These are phyloP conservation scores for Polygonum aviculare DNA, from an alignment of 148 eudicot species.

Conservation along the genomic window DNA sequence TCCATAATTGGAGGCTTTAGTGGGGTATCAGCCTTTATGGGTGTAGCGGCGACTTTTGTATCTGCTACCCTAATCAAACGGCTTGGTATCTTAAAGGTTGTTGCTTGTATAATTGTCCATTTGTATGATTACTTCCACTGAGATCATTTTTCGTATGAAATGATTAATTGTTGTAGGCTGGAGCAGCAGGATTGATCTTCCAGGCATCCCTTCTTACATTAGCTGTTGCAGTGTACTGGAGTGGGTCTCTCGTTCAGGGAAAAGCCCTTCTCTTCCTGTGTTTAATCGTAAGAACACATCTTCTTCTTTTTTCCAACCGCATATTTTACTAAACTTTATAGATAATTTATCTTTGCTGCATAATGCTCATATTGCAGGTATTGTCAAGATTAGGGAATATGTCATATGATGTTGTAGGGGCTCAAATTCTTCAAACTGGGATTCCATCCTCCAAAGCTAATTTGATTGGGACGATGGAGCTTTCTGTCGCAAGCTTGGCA, in stretches of 20 bases:
- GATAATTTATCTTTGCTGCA: neutral
- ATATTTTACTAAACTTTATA: neutral
- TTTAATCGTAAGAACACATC: conserved; percentile 46
- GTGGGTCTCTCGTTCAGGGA: conserved; percentile 58
- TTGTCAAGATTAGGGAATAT: conserved; percentile 87
- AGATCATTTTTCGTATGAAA: conserved; percentile 10
- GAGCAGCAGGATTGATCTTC: conserved; percentile 75
- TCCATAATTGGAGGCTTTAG: conserved; percentile 82
- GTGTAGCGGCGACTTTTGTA: conserved; percentile 85
- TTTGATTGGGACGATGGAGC: conserved; percentile 84
- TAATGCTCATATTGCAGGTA: conserved; percentile 31
- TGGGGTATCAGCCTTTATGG: conserved; percentile 92
- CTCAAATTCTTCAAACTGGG: conserved; percentile 94
- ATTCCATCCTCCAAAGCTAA: conserved; percentile 92
- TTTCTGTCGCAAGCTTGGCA: conserved; percentile 82
- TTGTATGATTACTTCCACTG: neutral
- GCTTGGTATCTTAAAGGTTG: conserved; percentile 82
- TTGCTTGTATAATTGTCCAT: neutral
- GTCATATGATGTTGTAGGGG: conserved; percentile 88
- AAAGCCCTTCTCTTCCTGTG: conserved; percentile 67
- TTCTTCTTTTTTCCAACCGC: neutral
- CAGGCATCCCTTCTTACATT: conserved; percentile 78
- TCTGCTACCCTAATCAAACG: conserved; percentile 63
- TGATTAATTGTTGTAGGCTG: conserved; percentile 50
- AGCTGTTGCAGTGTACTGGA: conserved; percentile 86